These are phyloP conservation scores for Ammopiptanthus mongolicus DNA, from an alignment of 306 rosid genomes.

Conservation along the genomic window DNA sequence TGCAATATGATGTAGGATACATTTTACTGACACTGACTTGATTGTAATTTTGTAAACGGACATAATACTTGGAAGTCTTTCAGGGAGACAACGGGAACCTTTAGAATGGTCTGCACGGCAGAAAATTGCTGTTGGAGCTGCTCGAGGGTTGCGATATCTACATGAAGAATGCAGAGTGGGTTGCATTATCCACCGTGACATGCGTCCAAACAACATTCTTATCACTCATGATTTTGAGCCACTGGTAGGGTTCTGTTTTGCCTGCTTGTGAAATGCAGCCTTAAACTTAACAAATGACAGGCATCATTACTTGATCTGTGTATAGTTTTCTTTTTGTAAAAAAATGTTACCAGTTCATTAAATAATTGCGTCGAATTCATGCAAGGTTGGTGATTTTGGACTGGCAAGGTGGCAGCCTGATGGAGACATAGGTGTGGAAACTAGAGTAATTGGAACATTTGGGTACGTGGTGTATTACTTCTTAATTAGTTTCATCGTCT, in stretches of 20 bases:
- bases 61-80: slow-evolving; percentile 17
- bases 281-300: not conserved
- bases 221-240: slow-evolving; percentile 99
- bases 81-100: slow-evolving; percentile 65
- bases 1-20: not conserved
- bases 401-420: slow-evolving; percentile 99
- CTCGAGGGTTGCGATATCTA: slow-evolving; percentile 95
- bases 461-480: slow-evolving; percentile 47
- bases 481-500: not conserved
- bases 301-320: not conserved
- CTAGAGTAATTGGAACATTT: slow-evolving; percentile 96
- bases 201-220: slow-evolving; percentile 98
- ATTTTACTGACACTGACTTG: not conserved
- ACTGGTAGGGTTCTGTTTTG: slow-evolving; percentile 42
- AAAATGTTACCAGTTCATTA: not conserved
- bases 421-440: slow-evolving; percentile 88
- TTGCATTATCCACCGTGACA: slow-evolving; percentile 96
- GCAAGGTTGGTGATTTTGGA: slow-evolving; percentile 97
- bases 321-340: not conserved
- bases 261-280: not conserved
- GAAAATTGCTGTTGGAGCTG: slow-evolving; percentile 93
- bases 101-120: slow-evolving; percentile 94
- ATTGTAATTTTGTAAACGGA: slow-evolving; percentile 29
- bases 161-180: slow-evolving; percentile 99
- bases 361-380: slow-evolving; percentile 9